These are phyloP conservation scores for Talaromyces sp. DNA, from an alignment of 2,329 filamentous ascomycete genomes.

Conservation along the genomic window DNA sequence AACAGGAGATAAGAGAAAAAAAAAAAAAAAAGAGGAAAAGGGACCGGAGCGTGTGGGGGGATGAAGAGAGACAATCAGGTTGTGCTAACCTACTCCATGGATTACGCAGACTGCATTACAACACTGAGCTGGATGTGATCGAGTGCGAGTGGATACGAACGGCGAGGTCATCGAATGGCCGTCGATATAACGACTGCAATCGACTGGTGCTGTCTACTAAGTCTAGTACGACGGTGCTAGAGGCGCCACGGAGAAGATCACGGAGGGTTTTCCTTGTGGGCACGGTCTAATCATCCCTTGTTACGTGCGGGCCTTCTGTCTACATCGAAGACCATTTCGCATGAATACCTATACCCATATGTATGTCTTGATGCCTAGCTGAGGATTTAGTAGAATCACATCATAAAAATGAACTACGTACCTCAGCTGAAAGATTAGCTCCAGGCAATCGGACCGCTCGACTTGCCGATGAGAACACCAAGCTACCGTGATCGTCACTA, in stretches of 20 bases:
- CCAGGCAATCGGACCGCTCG: neutral
- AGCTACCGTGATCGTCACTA: neutral
- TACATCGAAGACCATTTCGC: neutral
- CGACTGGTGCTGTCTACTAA: neutral
- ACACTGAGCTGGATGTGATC: constrained; percentile 5
- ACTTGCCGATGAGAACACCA: neutral
- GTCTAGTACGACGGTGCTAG: neutral
- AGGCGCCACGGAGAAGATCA: constrained; percentile 4
- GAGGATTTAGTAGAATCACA: neutral
- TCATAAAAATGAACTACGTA: neutral
- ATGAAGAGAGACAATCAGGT: neutral
- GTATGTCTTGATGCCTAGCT: neutral
- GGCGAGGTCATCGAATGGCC: constrained; percentile 2
- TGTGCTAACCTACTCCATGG: neutral
- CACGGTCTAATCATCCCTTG: neutral
- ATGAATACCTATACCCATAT: neutral
- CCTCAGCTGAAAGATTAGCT: neutral
- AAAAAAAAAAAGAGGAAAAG: neutral
- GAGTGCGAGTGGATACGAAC: constrained; percentile 4
- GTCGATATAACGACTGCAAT: neutral
- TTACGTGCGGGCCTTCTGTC: neutral
- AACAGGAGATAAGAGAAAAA: no score
- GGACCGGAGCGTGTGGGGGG: neutral
- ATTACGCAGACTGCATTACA: neutral
- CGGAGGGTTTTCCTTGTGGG: neutral